Evolutionary conservation across 2,329 filamentous ascomycete species (phyloP), one percentile per base, ranked within the genome.

Genomic region (Epichloe bromicola): DNA sequence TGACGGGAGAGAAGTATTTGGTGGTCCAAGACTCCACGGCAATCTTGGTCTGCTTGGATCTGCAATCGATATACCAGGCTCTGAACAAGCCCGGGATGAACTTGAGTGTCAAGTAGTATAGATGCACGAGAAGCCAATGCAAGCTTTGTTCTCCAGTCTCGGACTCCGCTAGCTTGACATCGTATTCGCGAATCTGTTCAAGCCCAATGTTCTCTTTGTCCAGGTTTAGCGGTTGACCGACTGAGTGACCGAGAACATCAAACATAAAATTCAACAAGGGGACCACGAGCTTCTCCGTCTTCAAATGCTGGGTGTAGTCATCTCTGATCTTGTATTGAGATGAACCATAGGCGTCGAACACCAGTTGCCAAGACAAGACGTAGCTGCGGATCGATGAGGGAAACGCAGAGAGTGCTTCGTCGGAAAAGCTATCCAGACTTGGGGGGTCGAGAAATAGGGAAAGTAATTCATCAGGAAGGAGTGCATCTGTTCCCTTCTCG

Each of bases 1-100:
- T 76, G 12, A 83, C 72, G 0, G 82, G 79, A 4, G 88, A 89
- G 63, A 95, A 87, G 65, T 82, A 85, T 69, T 83, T 90, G 51
- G 86, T 79, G 2, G 90, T 95, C 88, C 91, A 98, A 1, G 74
- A 70, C 64, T 93, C 86, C 20, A 96, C 82, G 0, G 87, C 79
- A 23, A 83, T 81, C 33, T 82, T 83, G 15, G 88, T 95, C 65
- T 93, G 85, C 53, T 87, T 83, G 17, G 83, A 89, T 51, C 82
- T 82, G 63, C 88, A 86, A 55, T 86, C 82, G 10, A 91, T 79
- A 70, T 85, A 95, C 88, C 93, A 97, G 1, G 74, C 69, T 61
- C 89, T 90, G 53, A 89, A 88, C 4, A 93, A 73, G 2, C 82
- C 83, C 0, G 89, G 88, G 0, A 86, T 74, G 61, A 88, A 83